Conservation (phyloP, 805 yeast genomes). For the Candida parachauliodes region DNA sequence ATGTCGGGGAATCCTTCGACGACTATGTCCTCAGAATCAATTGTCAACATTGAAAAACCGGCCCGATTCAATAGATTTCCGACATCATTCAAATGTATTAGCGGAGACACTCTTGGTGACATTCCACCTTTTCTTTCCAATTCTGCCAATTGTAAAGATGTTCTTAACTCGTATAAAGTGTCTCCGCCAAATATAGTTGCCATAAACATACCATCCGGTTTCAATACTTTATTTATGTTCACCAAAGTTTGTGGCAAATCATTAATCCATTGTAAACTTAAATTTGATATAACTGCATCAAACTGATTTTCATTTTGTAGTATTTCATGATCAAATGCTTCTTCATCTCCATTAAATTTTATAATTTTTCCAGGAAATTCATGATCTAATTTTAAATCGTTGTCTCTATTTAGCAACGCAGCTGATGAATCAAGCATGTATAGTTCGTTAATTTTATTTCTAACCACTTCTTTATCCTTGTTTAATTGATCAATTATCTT, state of each 20-base stretch:
- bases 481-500: constrained; percentile 41
- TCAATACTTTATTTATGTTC: constrained; percentile 54
- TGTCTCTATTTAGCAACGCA: constrained; percentile 51
- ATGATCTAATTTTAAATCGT: constrained; percentile 35
- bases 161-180: constrained; percentile 76
- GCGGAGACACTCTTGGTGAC: constrained; percentile 77
- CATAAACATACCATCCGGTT: constrained; percentile 79
- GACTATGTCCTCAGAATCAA: constrained; percentile 79
- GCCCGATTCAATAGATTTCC: constrained; percentile 71
- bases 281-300: constrained; percentile 71
- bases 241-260: constrained; percentile 67
- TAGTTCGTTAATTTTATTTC: constrained; percentile 48
- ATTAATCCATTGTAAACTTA: constrained; percentile 81
- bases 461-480: constrained; percentile 52
- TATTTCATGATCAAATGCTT: constrained; percentile 43
- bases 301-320: constrained; percentile 39
- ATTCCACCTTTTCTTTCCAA: constrained; percentile 75
- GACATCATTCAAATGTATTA: constrained; percentile 74
- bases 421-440: constrained; percentile 66
- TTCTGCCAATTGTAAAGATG: constrained; percentile 79
- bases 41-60: constrained; percentile 74
- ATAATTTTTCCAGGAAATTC: constrained; percentile 42
- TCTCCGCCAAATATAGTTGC: constrained; percentile 84
- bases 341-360: constrained; percentile 67
- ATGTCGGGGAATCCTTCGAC: constrained; percentile 74